Percentiles rank a stretch among this genome's conserved stretches.
Conservation (phyloP, 148 eudicot genomes). For the Persicaria tinctoria region DNA sequence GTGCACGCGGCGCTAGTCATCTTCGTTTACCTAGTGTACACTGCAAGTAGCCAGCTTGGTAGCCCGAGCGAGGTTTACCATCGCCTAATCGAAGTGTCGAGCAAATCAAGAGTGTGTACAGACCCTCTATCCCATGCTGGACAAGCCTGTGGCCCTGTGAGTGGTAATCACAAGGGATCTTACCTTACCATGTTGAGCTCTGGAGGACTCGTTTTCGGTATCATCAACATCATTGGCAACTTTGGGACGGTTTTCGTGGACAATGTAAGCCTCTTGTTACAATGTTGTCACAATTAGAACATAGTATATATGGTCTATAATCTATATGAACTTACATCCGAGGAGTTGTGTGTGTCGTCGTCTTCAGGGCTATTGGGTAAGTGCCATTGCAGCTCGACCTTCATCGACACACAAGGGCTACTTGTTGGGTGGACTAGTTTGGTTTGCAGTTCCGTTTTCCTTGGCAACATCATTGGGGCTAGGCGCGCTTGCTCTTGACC, state of each 20-base stretch:
- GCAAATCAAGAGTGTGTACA: constrained; percentile 62
- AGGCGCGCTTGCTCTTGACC: constrained; percentile 92
- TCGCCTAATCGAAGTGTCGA: constrained; percentile 66
- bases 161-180: constrained; percentile 79
- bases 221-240: constrained; percentile 88
- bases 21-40: constrained; percentile 87
- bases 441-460: constrained; percentile 98
- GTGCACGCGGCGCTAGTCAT: constrained; percentile 86
- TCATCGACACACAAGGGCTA: constrained; percentile 98
- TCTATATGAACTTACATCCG: no score
- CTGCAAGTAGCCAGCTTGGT: constrained; percentile 74
- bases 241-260: constrained; percentile 97
- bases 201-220: constrained; percentile 83
- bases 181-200: constrained; percentile 92
- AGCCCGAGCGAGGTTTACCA: constrained; percentile 73
- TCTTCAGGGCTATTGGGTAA: constrained; percentile 90
- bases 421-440: constrained; percentile 83
- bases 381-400: constrained; percentile 98
- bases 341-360: no score
- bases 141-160: constrained; percentile 87
- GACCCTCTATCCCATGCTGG: constrained; percentile 66
- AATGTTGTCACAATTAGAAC: no score
- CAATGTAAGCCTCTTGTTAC: constrained; percentile 41
- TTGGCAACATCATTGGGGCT: constrained; percentile 87
- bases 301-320: no score